These are phyloP conservation scores for Neoboletus magnificus DNA, from an alignment of 768 basidiomycete species.

Conservation along the genomic window DNA sequence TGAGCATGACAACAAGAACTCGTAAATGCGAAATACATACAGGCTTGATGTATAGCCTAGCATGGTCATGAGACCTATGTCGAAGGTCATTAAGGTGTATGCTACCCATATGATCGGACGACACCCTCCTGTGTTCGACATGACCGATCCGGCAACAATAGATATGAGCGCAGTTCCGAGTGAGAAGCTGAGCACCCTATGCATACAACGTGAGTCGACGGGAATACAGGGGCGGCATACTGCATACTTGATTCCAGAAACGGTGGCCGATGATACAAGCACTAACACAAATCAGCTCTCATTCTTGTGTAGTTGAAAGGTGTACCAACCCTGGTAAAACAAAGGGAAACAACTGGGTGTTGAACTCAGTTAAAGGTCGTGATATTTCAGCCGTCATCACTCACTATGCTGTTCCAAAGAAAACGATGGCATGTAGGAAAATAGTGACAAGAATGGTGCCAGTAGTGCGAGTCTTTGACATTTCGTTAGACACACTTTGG, in stretches of 20 bases:
- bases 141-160: conserved; percentile 51
- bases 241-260: conserved; percentile 24
- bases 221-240: conserved; percentile 8
- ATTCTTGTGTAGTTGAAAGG: background rate
- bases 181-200: conserved; percentile 61
- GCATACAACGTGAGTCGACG: background rate
- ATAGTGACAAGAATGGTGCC: no score
- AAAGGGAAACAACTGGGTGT: no score
- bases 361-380: conserved; percentile 48
- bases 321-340: conserved; percentile 57
- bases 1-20: no score
- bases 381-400: background rate
- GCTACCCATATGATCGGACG: conserved; percentile 60
- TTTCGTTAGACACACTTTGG: no score
- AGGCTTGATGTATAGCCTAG: no score
- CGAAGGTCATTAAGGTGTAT: conserved; percentile 55
- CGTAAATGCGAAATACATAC: no score
- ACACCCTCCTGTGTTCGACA: conserved; percentile 58
- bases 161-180: conserved; percentile 43
- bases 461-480: no score
- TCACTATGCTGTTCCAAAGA: conserved; percentile 46
- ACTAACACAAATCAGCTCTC: conserved; percentile 31
- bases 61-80: conserved; percentile 71
- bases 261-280: conserved; percentile 70
- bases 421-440: no score